A percentile compares a stretch with the other conserved stretches of the same genome.
These are phyloP conservation scores for Flaveria ramosissima DNA, from an alignment of 129 eudicot genomes.

Conservation along the genomic window DNA sequence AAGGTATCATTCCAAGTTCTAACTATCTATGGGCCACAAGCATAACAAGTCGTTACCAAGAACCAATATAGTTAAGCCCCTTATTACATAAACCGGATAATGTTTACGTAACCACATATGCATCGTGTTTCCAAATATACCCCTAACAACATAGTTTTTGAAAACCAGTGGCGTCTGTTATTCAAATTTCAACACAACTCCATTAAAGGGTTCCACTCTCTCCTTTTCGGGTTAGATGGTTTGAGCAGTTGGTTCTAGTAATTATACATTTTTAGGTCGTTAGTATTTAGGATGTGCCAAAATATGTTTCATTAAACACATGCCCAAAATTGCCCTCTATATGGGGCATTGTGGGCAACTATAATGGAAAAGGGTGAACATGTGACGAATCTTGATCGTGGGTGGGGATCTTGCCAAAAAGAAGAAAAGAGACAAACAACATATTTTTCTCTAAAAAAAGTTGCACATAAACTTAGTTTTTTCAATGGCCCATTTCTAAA, in stretches of 20 bases:
- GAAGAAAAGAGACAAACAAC: neutral
- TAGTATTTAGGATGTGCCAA: neutral
- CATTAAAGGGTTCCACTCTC: neutral
- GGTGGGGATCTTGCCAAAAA: neutral
- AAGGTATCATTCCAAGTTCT: neutral
- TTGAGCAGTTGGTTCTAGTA: too few relatives aligned
- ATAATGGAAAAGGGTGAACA: neutral
- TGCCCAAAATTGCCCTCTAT: neutral
- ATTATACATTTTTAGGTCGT: too few relatives aligned
- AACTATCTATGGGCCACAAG: neutral
- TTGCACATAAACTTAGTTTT: neutral
- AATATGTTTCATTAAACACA: neutral
- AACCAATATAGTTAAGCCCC: neutral
- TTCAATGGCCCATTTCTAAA: neutral
- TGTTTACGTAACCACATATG: neutral
- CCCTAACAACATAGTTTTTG: neutral
- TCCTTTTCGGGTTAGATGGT: too few relatives aligned
- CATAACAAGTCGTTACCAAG: conserved; percentile 8
- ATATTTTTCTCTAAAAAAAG: neutral
- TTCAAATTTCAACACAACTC: neutral
- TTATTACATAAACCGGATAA: neutral
- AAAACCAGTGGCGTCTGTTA: neutral
- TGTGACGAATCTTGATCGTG: neutral
- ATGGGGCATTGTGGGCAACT: neutral
- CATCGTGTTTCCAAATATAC: neutral